Percentiles rank a stretch among this genome's conserved stretches.
Evolutionary conservation across 1,139 yeast genomes (phyloP).

Genomic region (Lodderomyces orthopsilosis): DNA sequence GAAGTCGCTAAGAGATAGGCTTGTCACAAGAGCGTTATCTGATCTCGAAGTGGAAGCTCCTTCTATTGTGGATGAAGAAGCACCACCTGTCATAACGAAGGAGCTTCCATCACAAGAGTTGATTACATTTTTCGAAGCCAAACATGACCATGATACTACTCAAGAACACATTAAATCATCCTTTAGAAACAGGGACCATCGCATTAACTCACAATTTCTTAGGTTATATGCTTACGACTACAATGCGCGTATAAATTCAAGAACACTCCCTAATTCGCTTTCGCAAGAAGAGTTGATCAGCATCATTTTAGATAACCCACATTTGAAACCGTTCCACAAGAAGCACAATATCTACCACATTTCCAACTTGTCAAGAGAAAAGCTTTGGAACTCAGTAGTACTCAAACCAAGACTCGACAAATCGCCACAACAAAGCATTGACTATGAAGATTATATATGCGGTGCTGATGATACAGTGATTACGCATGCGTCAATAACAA

Average conservation of each 20-base stretch:
- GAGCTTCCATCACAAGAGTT: conserved; percentile 11
- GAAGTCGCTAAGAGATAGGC: conserved; percentile 12
- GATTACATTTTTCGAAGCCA: conserved; percentile 9
- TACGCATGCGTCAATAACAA: conserved; percentile 13
- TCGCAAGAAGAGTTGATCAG: conserved; percentile 11
- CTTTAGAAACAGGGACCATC: conserved; percentile 41
- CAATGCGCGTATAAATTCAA: conserved; percentile 25
- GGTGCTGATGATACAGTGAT: conserved; percentile 15
- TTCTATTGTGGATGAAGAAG: background rate
- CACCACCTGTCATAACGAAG: conserved; percentile 11
- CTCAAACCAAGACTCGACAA: conserved; percentile 46
- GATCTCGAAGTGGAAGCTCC: background rate
- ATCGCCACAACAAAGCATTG: conserved; percentile 26
- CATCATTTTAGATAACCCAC: conserved; percentile 17
- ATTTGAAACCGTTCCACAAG: conserved; percentile 26
- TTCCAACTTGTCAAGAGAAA: conserved; percentile 40
- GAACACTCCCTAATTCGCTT: conserved; percentile 12
- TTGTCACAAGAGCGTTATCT: conserved; percentile 5
- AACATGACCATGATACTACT: conserved; percentile 1
- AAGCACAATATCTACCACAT: conserved; percentile 28
- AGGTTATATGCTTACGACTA: conserved; percentile 48
- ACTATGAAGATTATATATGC: conserved; percentile 21
- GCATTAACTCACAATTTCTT: conserved; percentile 46
- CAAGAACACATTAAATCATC: conserved; percentile 9
- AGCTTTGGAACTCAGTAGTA: conserved; percentile 49